Base-by-base conservation (phyloP, 2,329 filamentous ascomycete genomes). In the Fusarium odoratissimum region DNA sequence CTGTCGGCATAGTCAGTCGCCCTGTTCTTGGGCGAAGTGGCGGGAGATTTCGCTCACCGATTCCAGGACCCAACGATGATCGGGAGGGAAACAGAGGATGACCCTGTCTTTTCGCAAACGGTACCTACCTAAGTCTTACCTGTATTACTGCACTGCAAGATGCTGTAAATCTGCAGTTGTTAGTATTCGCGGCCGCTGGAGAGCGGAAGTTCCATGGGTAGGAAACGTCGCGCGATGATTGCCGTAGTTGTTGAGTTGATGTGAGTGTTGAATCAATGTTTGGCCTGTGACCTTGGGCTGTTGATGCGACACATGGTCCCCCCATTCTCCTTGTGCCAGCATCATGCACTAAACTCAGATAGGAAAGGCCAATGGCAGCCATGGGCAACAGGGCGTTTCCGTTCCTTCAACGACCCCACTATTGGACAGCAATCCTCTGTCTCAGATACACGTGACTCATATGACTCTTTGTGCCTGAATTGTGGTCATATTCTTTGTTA, bases 241-340 rank as follows among this genome's bases (percentile, higher is more conserved):
- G 62, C 68, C 67, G 71, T 74, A 58, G 73, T 63, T 72, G 73
- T 74, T 74, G 67, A 58, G 55, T 46, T 57, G 30, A 57, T 23
- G 31, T 19, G 55, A 70, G 58, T 69, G 72, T 71, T 72, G 71
- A 67, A 72, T 74, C 68, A 63, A 72, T 70, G 75, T 69, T 68
- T 77, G 71, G 76, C 64, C 64, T 73, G 72, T 77, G 76, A 78
- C 70, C 45, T 69, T 46, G 45, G 49, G 49, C 68, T 78, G 74
- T 78, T 78, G 76, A 78, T 78, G 76, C 76, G 76, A 77, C 76
- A 74, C 75, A 69, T 75, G 60, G 73, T 70, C 67, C 71, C 76
- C 76, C 76, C 76, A 73, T 77, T 78, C 74, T 76, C 75, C 69
- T 74, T 75, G 68, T 64, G 61, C 67, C 69, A 63, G 67, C 69